Evolutionary conservation across 164 flowering plant genomes (phyloP), one percentile per base, ranked within the genome.

Genomic region (Protea cynaroides): DNA sequence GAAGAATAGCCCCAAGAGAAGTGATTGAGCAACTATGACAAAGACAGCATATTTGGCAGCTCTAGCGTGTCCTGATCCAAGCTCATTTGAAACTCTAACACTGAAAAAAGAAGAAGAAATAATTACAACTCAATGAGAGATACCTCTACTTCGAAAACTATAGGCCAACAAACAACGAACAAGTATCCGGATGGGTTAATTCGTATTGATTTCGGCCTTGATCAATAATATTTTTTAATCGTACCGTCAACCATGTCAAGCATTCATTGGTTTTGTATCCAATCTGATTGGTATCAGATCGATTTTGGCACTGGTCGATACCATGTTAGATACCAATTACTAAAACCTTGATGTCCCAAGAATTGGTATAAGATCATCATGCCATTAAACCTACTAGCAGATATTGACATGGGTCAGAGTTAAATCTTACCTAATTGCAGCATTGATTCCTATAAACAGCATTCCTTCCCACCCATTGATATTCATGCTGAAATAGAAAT

Each of bases 401-500:
- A 29, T 29, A 12, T 40, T 4, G 1, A 40, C 46, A n/a, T 29
- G 34, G n/a, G n/a, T n/a, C 34, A 29, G 5, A 5, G 5, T 29
- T 40, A 40, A 9, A 1, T 8, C 14, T 18, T 83, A 93, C 97
- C 94, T 82, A 67, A 90, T 78, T 25, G 96, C 98, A 51, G 95
- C 97, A 82, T 90, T 90, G 71, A 90, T 73, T 66, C 98, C 96
- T 17, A 93, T 82, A 73, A 89, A 89, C 61, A 93, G 22, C 94
- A 93, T 87, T 59, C 84, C 94, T 77, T 90, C 97, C 94, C 88
- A 87, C 0, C 98, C 98, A 76, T 87, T 86, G 40, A 93, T 54
- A 65, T 90, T 90, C 98, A 90, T 90, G 74, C 98, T 93, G 84
- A 62, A 76, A 71, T 18, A 74, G 4, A 54, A 23, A 66, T 5